These are phyloP conservation scores for Calonectria pauciramosa DNA, from an alignment of 2,329 filamentous ascomycete species.

Conservation along the genomic window DNA sequence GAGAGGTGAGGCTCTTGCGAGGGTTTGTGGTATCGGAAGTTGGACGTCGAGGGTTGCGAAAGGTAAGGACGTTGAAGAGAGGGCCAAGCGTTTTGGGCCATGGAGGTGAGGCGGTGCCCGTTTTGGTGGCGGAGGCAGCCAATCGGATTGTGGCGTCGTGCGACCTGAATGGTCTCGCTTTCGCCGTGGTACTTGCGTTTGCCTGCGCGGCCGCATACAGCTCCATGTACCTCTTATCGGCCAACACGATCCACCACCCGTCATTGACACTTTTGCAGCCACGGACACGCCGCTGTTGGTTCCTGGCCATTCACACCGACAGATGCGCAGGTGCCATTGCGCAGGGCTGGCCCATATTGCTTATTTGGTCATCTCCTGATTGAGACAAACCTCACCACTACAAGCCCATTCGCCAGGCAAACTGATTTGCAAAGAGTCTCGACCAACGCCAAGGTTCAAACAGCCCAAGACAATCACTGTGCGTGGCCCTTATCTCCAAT, in stretches of 20 bases:
- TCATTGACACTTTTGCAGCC: conserved; percentile 20
- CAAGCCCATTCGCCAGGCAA: neutral
- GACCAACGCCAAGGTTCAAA: neutral
- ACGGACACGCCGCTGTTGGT: neutral
- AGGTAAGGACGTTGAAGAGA: conserved; percentile 3
- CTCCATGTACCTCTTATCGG: conserved; percentile 12
- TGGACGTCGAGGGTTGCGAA: neutral
- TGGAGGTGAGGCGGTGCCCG: conserved; percentile 29
- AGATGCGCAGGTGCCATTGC: neutral
- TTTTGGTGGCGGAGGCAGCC: conserved; percentile 5
- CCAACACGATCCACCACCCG: conserved; percentile 10
- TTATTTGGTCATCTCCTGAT: neutral
- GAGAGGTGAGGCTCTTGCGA: neutral
- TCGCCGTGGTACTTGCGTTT: conserved; percentile 29
- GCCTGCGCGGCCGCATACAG: neutral
- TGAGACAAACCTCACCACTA: neutral
- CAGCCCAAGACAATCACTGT: neutral
- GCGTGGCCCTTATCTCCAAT: neutral
- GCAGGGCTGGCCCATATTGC: neutral
- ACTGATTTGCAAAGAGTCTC: neutral
- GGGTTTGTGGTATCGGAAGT: neutral
- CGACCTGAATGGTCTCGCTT: conserved; percentile 27
- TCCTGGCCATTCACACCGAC: neutral
- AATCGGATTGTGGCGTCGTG: conserved; percentile 35
- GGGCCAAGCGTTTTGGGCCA: conserved; percentile 16